phyloP scores from a whole-genome alignment of 306 rosid species.

The cucumber (Cucumis sativus) region DNA sequence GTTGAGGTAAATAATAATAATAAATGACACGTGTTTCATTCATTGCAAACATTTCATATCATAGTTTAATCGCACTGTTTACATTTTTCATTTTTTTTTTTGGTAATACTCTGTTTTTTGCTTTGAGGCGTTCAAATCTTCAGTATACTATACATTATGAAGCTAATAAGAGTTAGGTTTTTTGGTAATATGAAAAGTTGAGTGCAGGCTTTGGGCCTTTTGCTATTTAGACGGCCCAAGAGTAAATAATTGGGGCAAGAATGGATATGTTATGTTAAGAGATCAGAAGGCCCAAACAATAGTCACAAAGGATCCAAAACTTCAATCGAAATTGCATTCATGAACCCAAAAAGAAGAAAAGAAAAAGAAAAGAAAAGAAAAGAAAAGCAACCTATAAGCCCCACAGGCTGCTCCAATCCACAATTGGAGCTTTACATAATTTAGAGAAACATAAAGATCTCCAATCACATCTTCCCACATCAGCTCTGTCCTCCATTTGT shows the following conservation, averaged over 20 bases:
- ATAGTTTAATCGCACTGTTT: no score
- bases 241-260: not conserved
- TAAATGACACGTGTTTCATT: no score
- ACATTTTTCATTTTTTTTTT: no score
- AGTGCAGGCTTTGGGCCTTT: not conserved
- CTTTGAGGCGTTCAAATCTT: no score
- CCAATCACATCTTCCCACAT: conserved; percentile 5
- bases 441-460: not conserved
- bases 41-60: no score
- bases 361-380: not conserved
- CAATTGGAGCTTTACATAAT: conserved; percentile 6
- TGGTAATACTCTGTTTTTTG: no score
- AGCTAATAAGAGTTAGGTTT: no score
- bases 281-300: not conserved
- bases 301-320: not conserved
- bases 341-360: not conserved
- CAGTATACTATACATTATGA: no score
- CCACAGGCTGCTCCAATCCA: not conserved
- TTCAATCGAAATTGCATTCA: not conserved
- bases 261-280: not conserved
- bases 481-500: conserved; percentile 5
- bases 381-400: not conserved
- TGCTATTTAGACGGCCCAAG: not conserved
- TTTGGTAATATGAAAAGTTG: no score
- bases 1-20: no score